phyloP scores from a whole-genome alignment of 2,329 filamentous ascomycete genomes.

The Drechslerella dactyloides region DNA sequence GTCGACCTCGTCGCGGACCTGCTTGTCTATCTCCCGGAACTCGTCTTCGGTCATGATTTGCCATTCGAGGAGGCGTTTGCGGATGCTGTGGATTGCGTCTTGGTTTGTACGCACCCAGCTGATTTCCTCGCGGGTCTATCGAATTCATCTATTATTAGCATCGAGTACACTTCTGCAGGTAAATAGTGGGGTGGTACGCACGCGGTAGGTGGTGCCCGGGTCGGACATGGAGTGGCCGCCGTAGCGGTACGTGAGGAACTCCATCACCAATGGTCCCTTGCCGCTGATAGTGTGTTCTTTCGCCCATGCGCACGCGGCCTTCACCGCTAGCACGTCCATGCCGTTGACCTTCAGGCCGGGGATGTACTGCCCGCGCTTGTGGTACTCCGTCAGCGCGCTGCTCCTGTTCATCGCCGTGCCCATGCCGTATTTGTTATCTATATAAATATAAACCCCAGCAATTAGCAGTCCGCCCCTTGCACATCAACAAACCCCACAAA shows the following conservation, averaged over 20 bases:
- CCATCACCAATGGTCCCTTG: slow-evolving; percentile 92
- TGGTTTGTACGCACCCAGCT: slow-evolving; percentile 99
- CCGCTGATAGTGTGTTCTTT: slow-evolving; percentile 83
- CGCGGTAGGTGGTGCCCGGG: slow-evolving; percentile 95
- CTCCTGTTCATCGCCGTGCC: slow-evolving; percentile 93
- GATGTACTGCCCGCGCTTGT: slow-evolving; percentile 99
- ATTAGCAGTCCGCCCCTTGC: slow-evolving; percentile 52
- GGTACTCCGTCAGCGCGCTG: slow-evolving; percentile 97
- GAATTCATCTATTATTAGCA: background rate
- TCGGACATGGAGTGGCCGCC: slow-evolving; percentile 99
- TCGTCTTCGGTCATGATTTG: slow-evolving; percentile 88
- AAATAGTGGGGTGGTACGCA: slow-evolving; percentile 55
- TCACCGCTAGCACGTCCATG: slow-evolving; percentile 98
- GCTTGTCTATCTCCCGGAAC: slow-evolving; percentile 94
- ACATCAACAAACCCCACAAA: slow-evolving; percentile 17
- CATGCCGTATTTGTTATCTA: slow-evolving; percentile 99
- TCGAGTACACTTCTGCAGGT: background rate
- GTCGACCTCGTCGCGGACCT: slow-evolving; percentile 82
- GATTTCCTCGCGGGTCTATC: slow-evolving; percentile 89
- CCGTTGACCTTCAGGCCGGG: slow-evolving; percentile 99
- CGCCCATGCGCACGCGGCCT: slow-evolving; percentile 91
- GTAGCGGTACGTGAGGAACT: slow-evolving; percentile 99
- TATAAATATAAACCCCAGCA: background rate
- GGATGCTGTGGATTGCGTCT: slow-evolving; percentile 96
- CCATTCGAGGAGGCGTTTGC: slow-evolving; percentile 98